A percentile compares a stretch with the other conserved stretches of the same genome.
These are phyloP conservation scores for Dysphania ambrosioides DNA, from an alignment of 148 eudicot genomes.

Conservation along the genomic window DNA sequence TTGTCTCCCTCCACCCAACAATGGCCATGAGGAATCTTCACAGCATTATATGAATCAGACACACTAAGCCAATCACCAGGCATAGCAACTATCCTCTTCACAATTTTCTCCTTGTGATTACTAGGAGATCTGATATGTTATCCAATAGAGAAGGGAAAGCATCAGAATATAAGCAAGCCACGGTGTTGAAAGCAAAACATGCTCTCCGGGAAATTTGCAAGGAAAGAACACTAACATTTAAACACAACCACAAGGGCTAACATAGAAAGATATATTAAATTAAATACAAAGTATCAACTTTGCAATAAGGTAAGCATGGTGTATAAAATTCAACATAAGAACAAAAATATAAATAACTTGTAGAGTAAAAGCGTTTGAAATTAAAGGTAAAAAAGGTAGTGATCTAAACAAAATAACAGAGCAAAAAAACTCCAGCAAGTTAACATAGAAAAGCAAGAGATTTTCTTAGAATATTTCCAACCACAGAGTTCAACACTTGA, in stretches of 20 bases:
- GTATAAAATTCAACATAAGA: background rate
- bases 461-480: background rate
- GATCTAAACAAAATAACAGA: background rate
- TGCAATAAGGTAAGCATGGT: background rate
- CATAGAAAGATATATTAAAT: background rate
- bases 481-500: background rate
- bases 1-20: constrained; percentile 99
- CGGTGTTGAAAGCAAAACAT: too few species aligned
- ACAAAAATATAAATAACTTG: background rate
- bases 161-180: constrained; percentile 15
- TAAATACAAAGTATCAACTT: too few species aligned
- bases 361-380: too few species aligned
- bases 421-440: too few species aligned
- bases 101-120: constrained; percentile 59
- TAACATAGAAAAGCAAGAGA: background rate
- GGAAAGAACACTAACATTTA: background rate
- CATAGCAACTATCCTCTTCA: constrained; percentile 83
- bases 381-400: too few species aligned
- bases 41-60: constrained; percentile 43
- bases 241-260: background rate
- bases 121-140: constrained; percentile 59
- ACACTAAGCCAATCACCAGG: constrained; percentile 80
- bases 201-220: background rate
- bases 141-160: background rate
- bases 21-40: constrained; percentile 79